These are phyloP conservation scores for Omphalea diandra DNA, from an alignment of 441 rosid species.

Conservation along the genomic window DNA sequence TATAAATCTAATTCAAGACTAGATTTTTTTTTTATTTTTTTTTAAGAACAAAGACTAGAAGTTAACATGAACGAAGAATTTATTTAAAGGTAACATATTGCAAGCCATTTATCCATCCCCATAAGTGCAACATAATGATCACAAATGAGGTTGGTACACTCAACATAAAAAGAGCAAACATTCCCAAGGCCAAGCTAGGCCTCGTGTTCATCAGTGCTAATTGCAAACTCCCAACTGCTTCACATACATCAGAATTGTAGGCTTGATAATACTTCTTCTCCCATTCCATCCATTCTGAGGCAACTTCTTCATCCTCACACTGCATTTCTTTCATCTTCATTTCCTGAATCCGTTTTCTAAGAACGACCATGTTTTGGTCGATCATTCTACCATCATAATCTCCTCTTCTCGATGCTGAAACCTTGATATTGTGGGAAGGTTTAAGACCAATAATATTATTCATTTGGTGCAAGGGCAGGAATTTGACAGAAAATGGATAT, in stretches of 20 bases:
- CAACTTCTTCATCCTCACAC: constrained; percentile 44
- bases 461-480: neutral
- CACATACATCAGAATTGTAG: constrained; percentile 47
- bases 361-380: constrained; percentile 57
- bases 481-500: neutral
- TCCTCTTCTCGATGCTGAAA: constrained; percentile 12
- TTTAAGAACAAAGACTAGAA: too few species aligned
- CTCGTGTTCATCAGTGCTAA: constrained; percentile 48
- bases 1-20: too few species aligned
- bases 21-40: too few species aligned
- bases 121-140: constrained; percentile 9
- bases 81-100: too few species aligned
- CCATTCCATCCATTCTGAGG: constrained; percentile 65
- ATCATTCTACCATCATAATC: constrained; percentile 35
- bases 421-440: neutral
- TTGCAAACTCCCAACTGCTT: constrained; percentile 45
- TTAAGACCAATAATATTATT: neutral
- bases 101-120: neutral
- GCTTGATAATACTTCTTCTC: constrained; percentile 50
- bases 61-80: too few species aligned
- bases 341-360: constrained; percentile 56
- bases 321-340: constrained; percentile 52
- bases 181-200: constrained; percentile 43
- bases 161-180: constrained; percentile 23
- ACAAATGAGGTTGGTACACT: constrained; percentile 20